Percentiles rank a stretch among this genome's conserved stretches.
These are phyloP conservation scores for Neocatenulostroma microsporum DNA, from an alignment of 2,329 filamentous ascomycete genomes.

Conservation along the genomic window DNA sequence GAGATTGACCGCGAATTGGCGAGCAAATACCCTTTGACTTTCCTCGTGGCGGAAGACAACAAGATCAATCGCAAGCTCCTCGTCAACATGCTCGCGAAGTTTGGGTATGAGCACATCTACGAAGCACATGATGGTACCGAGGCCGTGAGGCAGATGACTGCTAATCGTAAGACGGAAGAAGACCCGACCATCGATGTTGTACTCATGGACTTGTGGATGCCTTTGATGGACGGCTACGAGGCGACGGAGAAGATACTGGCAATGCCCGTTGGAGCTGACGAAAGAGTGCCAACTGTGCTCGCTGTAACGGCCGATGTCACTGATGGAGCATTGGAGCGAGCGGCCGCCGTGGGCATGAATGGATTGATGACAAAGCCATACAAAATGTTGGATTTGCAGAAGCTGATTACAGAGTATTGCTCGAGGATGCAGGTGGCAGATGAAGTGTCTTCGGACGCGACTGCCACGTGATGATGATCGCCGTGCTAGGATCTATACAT, in stretches of 20 bases:
- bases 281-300: slow-evolving; percentile 40
- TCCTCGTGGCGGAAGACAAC: slow-evolving; percentile 66
- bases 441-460: too few species aligned
- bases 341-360: slow-evolving; percentile 56
- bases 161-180: not conserved
- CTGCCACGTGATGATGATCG: too few species aligned
- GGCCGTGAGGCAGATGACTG: slow-evolving; percentile 53
- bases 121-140: slow-evolving; percentile 63
- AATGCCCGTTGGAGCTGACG: too few species aligned
- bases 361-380: slow-evolving; percentile 64
- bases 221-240: slow-evolving; percentile 63
- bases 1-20: slow-evolving; percentile 51
- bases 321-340: slow-evolving; percentile 53
- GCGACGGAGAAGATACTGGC: slow-evolving; percentile 56
- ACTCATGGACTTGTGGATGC: slow-evolving; percentile 73
- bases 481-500: too few species aligned
- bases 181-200: slow-evolving; percentile 47
- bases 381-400: slow-evolving; percentile 54
- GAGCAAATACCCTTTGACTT: slow-evolving; percentile 54
- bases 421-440: slow-evolving; percentile 10
- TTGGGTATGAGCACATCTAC: slow-evolving; percentile 56
- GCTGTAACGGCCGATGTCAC: slow-evolving; percentile 62
- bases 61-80: slow-evolving; percentile 62
- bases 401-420: slow-evolving; percentile 48
- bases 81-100: slow-evolving; percentile 57